Percentiles rank a stretch among this genome's conserved stretches.
These are phyloP conservation scores for Aspergillus texensis DNA, from an alignment of 2,329 filamentous ascomycete genomes.

Conservation along the genomic window DNA sequence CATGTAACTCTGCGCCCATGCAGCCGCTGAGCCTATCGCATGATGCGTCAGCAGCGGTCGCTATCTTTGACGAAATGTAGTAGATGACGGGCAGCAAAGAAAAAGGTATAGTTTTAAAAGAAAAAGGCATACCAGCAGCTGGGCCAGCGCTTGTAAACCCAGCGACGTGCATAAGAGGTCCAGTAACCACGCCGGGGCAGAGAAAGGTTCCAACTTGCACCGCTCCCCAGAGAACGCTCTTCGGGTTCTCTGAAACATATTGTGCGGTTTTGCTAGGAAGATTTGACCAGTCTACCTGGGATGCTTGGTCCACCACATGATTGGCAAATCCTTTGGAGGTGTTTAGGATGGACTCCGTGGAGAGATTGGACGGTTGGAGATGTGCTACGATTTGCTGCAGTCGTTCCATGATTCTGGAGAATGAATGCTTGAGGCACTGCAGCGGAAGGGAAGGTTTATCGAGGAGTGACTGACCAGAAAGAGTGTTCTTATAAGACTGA, in stretches of 20 bases:
- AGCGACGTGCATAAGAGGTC: background rate
- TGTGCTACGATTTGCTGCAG: background rate
- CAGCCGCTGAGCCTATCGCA: background rate
- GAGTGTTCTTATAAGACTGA: background rate
- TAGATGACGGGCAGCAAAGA: background rate
- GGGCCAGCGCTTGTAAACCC: background rate
- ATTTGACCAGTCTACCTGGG: background rate
- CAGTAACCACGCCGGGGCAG: background rate
- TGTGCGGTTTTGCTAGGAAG: background rate
- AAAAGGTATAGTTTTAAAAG: background rate
- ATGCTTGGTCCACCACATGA: background rate
- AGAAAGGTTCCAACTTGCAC: background rate
- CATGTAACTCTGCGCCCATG: background rate
- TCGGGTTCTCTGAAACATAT: background rate
- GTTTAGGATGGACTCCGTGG: background rate
- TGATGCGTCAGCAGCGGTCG: background rate
- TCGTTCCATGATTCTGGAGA: background rate
- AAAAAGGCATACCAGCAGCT: background rate
- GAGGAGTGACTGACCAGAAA: background rate
- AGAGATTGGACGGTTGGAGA: background rate
- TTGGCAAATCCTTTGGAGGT: background rate
- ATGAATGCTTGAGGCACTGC: background rate
- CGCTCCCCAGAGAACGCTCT: background rate
- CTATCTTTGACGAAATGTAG: background rate
- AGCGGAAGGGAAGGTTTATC: too few relatives aligned